Percentiles rank a stretch among this genome's conserved stretches.
Evolutionary conservation across 306 rosid genomes (phyloP).

Genomic region (Quercus robur): DNA sequence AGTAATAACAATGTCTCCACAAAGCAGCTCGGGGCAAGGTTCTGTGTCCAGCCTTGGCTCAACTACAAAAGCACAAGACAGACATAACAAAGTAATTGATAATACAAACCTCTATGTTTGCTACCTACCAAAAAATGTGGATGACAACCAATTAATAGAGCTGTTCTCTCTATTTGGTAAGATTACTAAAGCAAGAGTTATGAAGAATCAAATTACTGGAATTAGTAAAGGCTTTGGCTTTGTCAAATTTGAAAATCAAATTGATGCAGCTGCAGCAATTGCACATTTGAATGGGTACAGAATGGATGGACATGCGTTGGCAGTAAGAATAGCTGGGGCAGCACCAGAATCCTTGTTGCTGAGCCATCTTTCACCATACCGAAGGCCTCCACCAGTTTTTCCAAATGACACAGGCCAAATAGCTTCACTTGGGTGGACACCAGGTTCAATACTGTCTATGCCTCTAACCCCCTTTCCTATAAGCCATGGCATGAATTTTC

Average conservation of each 20-base stretch:
- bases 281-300: constrained; percentile 16
- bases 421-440: background rate
- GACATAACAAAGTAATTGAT: constrained; percentile 1
- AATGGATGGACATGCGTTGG: constrained; percentile 14
- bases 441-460: constrained; percentile 15
- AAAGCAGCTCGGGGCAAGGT: background rate
- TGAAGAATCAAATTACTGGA: constrained; percentile 20
- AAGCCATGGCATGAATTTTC: background rate
- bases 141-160: constrained; percentile 14
- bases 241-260: constrained; percentile 10
- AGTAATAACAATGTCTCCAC: background rate
- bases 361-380: background rate
- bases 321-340: constrained; percentile 8
- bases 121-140: constrained; percentile 5
- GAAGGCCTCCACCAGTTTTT: background rate
- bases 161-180: constrained; percentile 27
- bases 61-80: background rate
- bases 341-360: too few relatives aligned
- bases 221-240: constrained; percentile 18
- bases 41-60: background rate
- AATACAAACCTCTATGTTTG: constrained; percentile 23
- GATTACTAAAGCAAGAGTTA: constrained; percentile 13
- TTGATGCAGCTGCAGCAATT: constrained; percentile 8
- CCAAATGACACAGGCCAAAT: constrained; percentile 6
- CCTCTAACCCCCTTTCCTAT: background rate